phyloP scores from a whole-genome alignment of 495 filamentous ascomycete genomes.

The Hyaloscypha finlandica region DNA sequence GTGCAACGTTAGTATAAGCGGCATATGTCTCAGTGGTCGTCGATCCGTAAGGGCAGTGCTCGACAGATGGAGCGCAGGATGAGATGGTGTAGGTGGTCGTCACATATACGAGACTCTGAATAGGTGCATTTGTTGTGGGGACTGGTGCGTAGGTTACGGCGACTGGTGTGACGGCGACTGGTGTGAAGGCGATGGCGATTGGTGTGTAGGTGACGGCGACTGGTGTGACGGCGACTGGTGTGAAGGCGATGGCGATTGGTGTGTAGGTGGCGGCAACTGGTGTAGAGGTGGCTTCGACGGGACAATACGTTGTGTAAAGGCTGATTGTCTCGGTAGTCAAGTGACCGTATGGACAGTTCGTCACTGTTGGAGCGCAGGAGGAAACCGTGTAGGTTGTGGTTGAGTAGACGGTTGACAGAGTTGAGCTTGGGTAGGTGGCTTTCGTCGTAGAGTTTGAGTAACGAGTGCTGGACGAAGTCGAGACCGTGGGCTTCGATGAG shows the following conservation, averaged over 20 bases:
- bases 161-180: too few relatives aligned
- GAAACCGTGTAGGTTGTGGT: neutral
- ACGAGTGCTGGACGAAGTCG: neutral
- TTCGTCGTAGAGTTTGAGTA: neutral
- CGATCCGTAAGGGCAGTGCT: neutral
- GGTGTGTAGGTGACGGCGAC: too few relatives aligned
- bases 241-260: too few relatives aligned
- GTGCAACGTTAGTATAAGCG: too few relatives aligned
- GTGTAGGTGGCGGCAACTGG: neutral
- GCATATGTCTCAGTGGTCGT: neutral
- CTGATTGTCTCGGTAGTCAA: neutral
- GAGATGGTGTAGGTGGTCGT: neutral
- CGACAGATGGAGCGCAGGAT: neutral
- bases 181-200: too few relatives aligned
- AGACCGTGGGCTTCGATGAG: neutral
- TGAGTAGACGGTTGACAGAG: conserved; percentile 1
- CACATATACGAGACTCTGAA: neutral
- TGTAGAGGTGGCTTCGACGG: neutral
- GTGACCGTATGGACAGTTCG: neutral
- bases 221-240: too few relatives aligned
- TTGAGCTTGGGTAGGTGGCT: neutral
- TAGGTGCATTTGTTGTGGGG: neutral
- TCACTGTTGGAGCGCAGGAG: neutral
- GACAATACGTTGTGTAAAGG: neutral
- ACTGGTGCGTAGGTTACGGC: neutral